Evolutionary conservation across 768 basidiomycete species (phyloP), one percentile per base, ranked within the genome.

Genomic region (Gymnopilus junonius): DNA sequence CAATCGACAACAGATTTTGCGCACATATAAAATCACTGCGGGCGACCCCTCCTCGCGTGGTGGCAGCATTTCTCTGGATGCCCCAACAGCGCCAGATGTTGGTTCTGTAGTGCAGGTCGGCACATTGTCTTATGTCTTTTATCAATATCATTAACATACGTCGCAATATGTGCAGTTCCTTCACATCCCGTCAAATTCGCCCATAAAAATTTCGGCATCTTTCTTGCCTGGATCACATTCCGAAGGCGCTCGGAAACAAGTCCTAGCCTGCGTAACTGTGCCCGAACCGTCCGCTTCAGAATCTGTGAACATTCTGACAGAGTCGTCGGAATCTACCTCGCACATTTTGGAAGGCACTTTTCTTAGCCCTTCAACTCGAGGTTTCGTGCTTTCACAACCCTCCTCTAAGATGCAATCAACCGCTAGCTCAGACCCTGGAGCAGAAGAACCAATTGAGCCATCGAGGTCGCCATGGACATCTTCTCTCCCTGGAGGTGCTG

Each of bases 1-100:
- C n/a, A 31, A 62, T 21, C 48, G 29, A 1, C 35, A 31, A 8
- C 56, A 87, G 84, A 64, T 83, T 2, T 68, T 70, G 21, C 81
- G 82, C 48, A 77, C 89, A 39, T 84, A 84, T 67, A 81, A 76
- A 58, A 87, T 93, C 61, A 85, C 80, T 23, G 87, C 91, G 0
- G 92, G 92, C 3, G 90, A 90, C 69, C 91, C 90, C 1, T 86
- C 86, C 15, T 82, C 88, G 6, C 59, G 72, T 4, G 69, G 75
- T 6, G 92, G 92, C 2, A 81, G 82, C 3, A 80, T 93, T 14
- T 85, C 91, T 1, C 76, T 93, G 0, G 84, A 86, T 21, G 76
- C 84, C 1, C 75, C 80, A 21, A 76, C 75, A 14, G 83, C 87
- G 2, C 89, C 89, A 2, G 67, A 66, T 3, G 69, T 75, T 14